These are phyloP conservation scores for Sclerotinia spermophila DNA, from an alignment of 2,329 filamentous ascomycete species.

Conservation along the genomic window DNA sequence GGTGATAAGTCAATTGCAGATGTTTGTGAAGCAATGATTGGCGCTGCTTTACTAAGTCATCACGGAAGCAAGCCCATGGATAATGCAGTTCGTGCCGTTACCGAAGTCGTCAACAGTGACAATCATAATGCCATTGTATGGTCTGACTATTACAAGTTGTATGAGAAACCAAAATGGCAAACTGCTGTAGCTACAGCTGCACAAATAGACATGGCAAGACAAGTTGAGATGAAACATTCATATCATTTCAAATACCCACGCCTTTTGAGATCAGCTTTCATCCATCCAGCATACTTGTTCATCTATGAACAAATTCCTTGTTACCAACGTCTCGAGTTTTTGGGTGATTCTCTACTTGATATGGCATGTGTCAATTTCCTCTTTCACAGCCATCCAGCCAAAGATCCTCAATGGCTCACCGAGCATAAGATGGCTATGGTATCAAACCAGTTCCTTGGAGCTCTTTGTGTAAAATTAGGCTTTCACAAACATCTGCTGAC, in stretches of 20 bases:
- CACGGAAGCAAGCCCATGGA: constrained; percentile 46
- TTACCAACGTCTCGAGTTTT: constrained; percentile 88
- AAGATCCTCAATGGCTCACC: constrained; percentile 93
- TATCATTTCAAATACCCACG: constrained; percentile 72
- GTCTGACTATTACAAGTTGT: constrained; percentile 68
- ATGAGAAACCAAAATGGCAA: constrained; percentile 70
- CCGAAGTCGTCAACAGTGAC: constrained; percentile 62
- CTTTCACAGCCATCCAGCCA: constrained; percentile 70
- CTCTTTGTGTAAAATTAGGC: constrained; percentile 71
- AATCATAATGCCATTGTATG: constrained; percentile 69
- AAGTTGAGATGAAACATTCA: constrained; percentile 54
- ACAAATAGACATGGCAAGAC: constrained; percentile 64
- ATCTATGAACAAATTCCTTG: constrained; percentile 75
- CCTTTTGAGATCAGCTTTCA: constrained; percentile 79
- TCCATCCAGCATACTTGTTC: constrained; percentile 77
- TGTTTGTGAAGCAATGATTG: constrained; percentile 91
- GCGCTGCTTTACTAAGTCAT: constrained; percentile 65
- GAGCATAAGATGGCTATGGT: constrained; percentile 99
- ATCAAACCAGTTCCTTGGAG: constrained; percentile 89
- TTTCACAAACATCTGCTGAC: constrained; percentile 71
- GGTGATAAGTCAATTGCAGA: constrained; percentile 90
- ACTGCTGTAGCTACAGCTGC: constrained; percentile 55
- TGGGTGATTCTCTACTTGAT: constrained; percentile 85
- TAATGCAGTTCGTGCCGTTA: constrained; percentile 60
- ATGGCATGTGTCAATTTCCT: constrained; percentile 81